A percentile compares a stretch with the other conserved stretches of the same genome.
Conservation (phyloP, 306 rosid species). For the Cicer bijugum region DNA sequence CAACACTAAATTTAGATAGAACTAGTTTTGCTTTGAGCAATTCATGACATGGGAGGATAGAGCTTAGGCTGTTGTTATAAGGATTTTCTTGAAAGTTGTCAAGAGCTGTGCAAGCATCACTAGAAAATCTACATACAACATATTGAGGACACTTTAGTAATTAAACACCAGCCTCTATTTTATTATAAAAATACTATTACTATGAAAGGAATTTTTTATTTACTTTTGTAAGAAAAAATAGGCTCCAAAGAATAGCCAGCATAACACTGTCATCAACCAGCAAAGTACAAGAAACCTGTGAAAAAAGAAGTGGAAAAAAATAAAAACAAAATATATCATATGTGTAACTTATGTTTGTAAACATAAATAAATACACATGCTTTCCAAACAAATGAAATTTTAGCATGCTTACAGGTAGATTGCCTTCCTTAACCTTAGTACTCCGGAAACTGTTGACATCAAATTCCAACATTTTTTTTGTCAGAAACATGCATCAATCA, state of each 20-base stretch:
- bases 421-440: slow-evolving; percentile 53
- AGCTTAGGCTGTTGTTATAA: slow-evolving; percentile 76
- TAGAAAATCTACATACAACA: slow-evolving; percentile 61
- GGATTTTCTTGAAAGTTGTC: slow-evolving; percentile 74
- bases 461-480: slow-evolving; percentile 37
- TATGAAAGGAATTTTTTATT: slow-evolving; percentile 23
- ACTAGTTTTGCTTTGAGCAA: slow-evolving; percentile 68
- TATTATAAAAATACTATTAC: neutral
- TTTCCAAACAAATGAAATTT: slow-evolving; percentile 23
- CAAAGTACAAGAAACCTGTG: slow-evolving; percentile 64
- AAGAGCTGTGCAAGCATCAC: slow-evolving; percentile 80
- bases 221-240: slow-evolving; percentile 77
- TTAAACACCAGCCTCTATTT: slow-evolving; percentile 14
- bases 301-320: slow-evolving; percentile 20
- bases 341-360: neutral
- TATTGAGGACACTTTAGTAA: neutral
- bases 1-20: slow-evolving; percentile 60
- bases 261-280: slow-evolving; percentile 75
- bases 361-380: neutral
- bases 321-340: neutral
- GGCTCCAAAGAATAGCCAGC: slow-evolving; percentile 77
- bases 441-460: slow-evolving; percentile 62
- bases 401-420: slow-evolving; percentile 58
- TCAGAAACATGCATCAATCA: slow-evolving; percentile 19
- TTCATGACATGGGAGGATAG: slow-evolving; percentile 77